phyloP scores from a whole-genome alignment of 2,329 filamentous ascomycete genomes.

The Kalmusia sp. region DNA sequence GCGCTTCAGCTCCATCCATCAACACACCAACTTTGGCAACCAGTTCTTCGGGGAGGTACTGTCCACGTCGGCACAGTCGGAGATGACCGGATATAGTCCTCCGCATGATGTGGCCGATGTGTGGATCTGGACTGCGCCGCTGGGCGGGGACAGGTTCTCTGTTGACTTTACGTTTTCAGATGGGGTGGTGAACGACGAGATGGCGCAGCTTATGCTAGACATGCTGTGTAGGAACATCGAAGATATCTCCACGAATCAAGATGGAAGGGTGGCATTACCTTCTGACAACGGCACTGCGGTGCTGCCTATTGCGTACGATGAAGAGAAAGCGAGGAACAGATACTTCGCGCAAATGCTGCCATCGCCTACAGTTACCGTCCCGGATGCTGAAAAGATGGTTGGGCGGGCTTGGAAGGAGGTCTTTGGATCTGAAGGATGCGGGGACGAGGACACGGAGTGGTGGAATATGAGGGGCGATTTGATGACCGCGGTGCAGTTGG shows the following conservation, averaged over 20 bases:
- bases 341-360: background rate
- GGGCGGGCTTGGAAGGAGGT: background rate
- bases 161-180: conserved; percentile 7
- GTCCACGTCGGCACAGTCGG: background rate
- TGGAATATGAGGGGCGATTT: background rate
- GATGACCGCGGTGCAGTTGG: background rate
- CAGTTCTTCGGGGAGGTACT: conserved; percentile 4
- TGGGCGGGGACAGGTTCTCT: background rate
- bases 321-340: background rate
- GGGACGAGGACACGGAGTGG: background rate
- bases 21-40: conserved; percentile 2
- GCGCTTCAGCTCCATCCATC: background rate
- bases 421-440: background rate
- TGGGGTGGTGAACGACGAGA: background rate
- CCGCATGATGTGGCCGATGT: conserved; percentile 12
- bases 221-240: conserved; percentile 9
- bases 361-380: background rate
- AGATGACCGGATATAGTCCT: conserved; percentile 5
- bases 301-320: conserved; percentile 1
- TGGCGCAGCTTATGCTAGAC: conserved; percentile 2
- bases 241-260: background rate
- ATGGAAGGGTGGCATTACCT: background rate
- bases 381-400: background rate
- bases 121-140: conserved; percentile 6
- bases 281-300: background rate